Conservation (phyloP, 148 eudicot species). For the Heliosperma pusillum region DNA sequence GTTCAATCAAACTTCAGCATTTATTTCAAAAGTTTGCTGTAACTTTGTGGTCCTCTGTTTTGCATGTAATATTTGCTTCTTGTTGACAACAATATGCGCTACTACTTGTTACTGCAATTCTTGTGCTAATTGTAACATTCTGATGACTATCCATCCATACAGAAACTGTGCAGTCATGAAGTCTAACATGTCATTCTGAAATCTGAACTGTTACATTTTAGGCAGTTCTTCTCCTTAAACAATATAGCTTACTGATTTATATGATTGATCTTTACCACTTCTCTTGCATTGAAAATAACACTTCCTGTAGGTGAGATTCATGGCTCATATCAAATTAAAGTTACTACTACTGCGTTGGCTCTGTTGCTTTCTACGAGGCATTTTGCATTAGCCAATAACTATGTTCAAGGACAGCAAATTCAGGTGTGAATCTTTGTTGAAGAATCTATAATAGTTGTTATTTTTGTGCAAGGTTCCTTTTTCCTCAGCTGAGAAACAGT, state of each 20-base stretch:
- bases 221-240: neutral
- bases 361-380: slow-evolving; percentile 80
- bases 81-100: neutral
- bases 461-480: neutral
- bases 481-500: neutral
- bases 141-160: neutral
- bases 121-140: neutral
- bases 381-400: slow-evolving; percentile 57
- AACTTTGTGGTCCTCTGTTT: neutral
- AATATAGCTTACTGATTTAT: neutral
- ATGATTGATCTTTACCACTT: neutral
- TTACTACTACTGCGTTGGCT: slow-evolving; percentile 88
- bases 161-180: neutral
- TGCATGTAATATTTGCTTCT: neutral
- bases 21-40: neutral
- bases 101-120: neutral
- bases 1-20: slow-evolving; percentile 1
- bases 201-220: neutral
- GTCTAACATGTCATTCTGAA: neutral
- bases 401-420: slow-evolving; percentile 72
- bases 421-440: slow-evolving; percentile 48
- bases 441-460: neutral
- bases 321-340: slow-evolving; percentile 92
- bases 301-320: slow-evolving; percentile 73
- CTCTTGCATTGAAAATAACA: neutral